Base-by-base conservation (phyloP, 2,329 filamentous ascomycete genomes). In the Curvularia sp. region DNA sequence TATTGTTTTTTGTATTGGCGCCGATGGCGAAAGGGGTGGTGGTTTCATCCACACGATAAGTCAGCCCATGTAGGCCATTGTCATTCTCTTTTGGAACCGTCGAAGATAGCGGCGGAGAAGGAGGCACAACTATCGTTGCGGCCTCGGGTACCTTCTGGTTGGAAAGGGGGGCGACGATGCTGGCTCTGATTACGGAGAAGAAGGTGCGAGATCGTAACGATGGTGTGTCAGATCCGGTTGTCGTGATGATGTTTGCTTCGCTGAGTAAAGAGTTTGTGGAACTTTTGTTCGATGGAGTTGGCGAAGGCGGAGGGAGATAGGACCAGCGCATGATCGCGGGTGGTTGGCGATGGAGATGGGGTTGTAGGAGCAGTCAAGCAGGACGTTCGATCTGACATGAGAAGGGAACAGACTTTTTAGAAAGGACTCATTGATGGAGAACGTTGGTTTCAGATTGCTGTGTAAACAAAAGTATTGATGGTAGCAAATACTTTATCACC, bases 131-230 rank as follows among this genome's bases (percentile, higher is more conserved):
- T 38, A 18, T 38, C 15, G 35, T 38, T 7, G 6, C 15, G 35
- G 35, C 13, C 15, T 38, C 35, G n/a, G 35, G 15, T 38, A 15
- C 13, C 6, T 44, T 44, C 13, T 26, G 42, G 24, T 9, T 26
- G 15, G 24, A 44, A 28, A 44, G 13, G 42, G 42, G 42, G 42
- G 28, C 10, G 13, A 12, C 15, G 22, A 26, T 28, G 24, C 42
- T 44, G 42, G 42, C 6, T 38, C 20, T 49, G 31, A 49, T 22
- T 13, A 33, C 46, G 13, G 46, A 49, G 31, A 49, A 38, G 46
- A 49, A 35, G 30, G 12, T 20, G 15, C 10, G 12, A 22, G 31
- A 30, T 13, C 35, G 30, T 24, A 15, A 26, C 28, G 42, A 24
- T n/a, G 24, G 26, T 28, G 24, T 44, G 7, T 26, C 26, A 24